Conservation (phyloP, 2,329 filamentous ascomycete genomes). For the Fusarium newnesense region DNA sequence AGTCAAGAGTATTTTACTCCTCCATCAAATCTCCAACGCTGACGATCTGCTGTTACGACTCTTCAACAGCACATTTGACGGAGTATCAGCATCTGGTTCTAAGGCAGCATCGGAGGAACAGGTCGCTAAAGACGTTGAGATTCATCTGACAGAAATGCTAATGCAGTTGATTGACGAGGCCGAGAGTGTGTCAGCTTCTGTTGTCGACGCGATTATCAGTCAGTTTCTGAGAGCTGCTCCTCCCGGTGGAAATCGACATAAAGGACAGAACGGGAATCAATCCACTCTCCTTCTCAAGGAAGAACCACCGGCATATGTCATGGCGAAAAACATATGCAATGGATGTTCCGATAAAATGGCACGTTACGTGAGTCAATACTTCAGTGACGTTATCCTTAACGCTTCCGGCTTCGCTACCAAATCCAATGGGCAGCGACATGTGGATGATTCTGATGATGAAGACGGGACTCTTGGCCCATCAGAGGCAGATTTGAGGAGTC, state of each 20-base stretch:
- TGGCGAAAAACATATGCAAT: slow-evolving; percentile 95
- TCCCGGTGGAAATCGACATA: slow-evolving; percentile 69
- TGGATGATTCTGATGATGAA: slow-evolving; percentile 74
- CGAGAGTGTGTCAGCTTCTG: slow-evolving; percentile 76
- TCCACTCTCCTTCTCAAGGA: slow-evolving; percentile 87
- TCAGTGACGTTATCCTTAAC: slow-evolving; percentile 95
- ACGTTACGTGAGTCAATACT: slow-evolving; percentile 93
- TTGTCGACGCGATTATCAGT: slow-evolving; percentile 92
- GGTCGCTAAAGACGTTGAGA: slow-evolving; percentile 91
- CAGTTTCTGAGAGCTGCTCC: slow-evolving; percentile 93
- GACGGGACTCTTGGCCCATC: slow-evolving; percentile 70
- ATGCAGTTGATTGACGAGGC: slow-evolving; percentile 89
- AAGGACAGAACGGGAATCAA: slow-evolving; percentile 78
- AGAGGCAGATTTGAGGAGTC: slow-evolving; percentile 86
- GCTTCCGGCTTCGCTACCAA: slow-evolving; percentile 71
- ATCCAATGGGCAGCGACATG: slow-evolving; percentile 66
- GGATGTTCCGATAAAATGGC: slow-evolving; percentile 93
- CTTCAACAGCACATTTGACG: slow-evolving; percentile 92
- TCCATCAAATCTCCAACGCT: slow-evolving; percentile 86
- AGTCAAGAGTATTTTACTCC: slow-evolving; percentile 92
- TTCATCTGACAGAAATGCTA: slow-evolving; percentile 88
- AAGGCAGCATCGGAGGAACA: slow-evolving; percentile 82
- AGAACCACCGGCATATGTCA: slow-evolving; percentile 91
- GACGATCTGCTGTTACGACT: slow-evolving; percentile 83
- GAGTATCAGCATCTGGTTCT: slow-evolving; percentile 77